A percentile compares a stretch with the other conserved stretches of the same genome.
These are phyloP conservation scores for Trypanosoma theileri DNA, from an alignment of 208 protist species.

Conservation along the genomic window DNA sequence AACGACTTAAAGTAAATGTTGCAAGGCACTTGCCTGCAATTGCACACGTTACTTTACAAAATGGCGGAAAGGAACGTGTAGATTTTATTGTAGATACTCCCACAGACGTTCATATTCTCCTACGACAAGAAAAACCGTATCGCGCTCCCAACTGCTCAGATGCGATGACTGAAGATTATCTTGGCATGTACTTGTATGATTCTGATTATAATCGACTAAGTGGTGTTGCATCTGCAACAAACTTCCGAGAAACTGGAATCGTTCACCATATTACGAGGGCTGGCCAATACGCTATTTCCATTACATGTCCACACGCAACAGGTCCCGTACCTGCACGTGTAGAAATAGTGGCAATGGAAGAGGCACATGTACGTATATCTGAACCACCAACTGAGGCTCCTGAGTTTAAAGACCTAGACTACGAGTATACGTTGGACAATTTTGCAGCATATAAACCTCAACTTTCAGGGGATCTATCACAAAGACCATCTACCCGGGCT, in stretches of 20 bases:
- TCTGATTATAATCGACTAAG: slow-evolving; percentile 58
- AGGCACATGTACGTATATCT: slow-evolving; percentile 63
- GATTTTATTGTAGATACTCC: slow-evolving; percentile 76
- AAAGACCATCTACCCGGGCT: too few relatives aligned
- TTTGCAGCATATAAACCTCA: too few relatives aligned
- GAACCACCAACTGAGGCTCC: slow-evolving; percentile 62
- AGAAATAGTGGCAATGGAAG: slow-evolving; percentile 60
- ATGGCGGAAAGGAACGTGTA: slow-evolving; percentile 53
- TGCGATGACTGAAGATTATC: slow-evolving; percentile 69
- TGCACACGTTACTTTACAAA: slow-evolving; percentile 53
- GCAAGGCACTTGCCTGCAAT: slow-evolving; percentile 68
- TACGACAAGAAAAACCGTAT: slow-evolving; percentile 77
- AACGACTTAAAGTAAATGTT: slow-evolving; percentile 50
- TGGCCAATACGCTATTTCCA: slow-evolving; percentile 66
- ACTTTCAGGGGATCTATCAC: too few relatives aligned
- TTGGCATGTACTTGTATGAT: slow-evolving; percentile 80
- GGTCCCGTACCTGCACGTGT: slow-evolving; percentile 64
- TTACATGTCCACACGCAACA: slow-evolving; percentile 54
- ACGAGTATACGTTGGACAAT: slow-evolving; percentile 38
- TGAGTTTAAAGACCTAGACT: slow-evolving; percentile 37
- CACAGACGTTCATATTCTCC: slow-evolving; percentile 78
- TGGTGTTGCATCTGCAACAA: slow-evolving; percentile 50
- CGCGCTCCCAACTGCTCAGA: slow-evolving; percentile 45
- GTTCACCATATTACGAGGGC: slow-evolving; percentile 55
- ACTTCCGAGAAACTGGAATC: slow-evolving; percentile 77